Conservation (phyloP, 2,329 filamentous ascomycete species). For the Alternaria triticina region DNA sequence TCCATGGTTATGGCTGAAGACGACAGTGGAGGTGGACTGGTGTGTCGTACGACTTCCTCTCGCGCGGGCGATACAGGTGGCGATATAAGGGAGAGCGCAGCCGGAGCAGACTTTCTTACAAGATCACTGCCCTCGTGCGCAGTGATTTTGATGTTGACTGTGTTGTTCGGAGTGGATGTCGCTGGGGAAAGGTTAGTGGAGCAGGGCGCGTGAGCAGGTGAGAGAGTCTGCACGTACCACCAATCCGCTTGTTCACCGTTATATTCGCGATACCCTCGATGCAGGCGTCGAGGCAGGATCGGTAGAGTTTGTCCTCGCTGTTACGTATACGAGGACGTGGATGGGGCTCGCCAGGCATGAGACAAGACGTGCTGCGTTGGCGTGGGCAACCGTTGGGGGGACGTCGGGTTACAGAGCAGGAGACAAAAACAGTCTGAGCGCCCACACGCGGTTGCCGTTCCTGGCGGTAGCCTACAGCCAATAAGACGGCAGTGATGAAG, state of each 20-base stretch:
- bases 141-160: not conserved
- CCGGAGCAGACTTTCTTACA: not conserved
- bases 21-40: not conserved
- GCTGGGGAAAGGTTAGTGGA: slow-evolving; percentile 5
- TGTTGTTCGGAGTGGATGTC: slow-evolving; percentile 3
- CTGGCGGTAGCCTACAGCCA: not conserved
- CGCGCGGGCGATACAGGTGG: slow-evolving; percentile 13
- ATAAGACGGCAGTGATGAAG: not conserved
- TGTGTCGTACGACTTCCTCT: not conserved
- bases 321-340: slow-evolving; percentile 1
- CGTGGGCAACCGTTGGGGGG: not conserved
- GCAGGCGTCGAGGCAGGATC: slow-evolving; percentile 20
- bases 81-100: slow-evolving; percentile 2
- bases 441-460: not conserved
- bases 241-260: slow-evolving; percentile 7
- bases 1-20: slow-evolving; percentile 15
- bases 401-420: not conserved
- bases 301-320: slow-evolving; percentile 20
- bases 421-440: not conserved
- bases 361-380: not conserved
- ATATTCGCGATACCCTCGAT: slow-evolving; percentile 25
- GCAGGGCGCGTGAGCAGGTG: not conserved
- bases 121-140: not conserved
- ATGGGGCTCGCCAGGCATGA: slow-evolving; percentile 15
- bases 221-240: slow-evolving; percentile 7